Evolutionary conservation across 148 eudicot genomes (phyloP).

Genomic region (Agrostemma githago): DNA sequence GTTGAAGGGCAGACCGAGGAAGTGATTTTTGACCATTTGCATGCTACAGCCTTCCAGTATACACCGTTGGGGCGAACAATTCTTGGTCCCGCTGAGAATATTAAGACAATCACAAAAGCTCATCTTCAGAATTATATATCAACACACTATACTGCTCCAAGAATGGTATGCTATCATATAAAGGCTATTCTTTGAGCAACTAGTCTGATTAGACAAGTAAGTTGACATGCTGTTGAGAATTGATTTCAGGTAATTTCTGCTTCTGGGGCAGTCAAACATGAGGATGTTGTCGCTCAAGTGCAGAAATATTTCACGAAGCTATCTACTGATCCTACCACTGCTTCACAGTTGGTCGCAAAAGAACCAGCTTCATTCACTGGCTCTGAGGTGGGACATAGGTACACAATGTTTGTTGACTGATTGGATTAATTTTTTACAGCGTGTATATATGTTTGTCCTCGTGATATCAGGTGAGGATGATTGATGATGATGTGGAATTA

Average conservation of each 20-base stretch:
- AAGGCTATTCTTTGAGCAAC: background rate
- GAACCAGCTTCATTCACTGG: slow-evolving; percentile 88
- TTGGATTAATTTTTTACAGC: slow-evolving; percentile 11
- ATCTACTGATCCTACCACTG: slow-evolving; percentile 65
- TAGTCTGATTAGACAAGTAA: slow-evolving; percentile 3
- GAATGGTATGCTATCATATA: slow-evolving; percentile 48
- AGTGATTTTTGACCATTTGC: slow-evolving; percentile 88
- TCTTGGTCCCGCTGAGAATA: slow-evolving; percentile 87
- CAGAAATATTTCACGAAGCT: slow-evolving; percentile 59
- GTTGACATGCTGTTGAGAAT: background rate
- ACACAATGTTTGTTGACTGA: background rate
- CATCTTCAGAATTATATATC: slow-evolving; percentile 69
- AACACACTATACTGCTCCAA: slow-evolving; percentile 81
- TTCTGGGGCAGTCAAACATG: slow-evolving; percentile 88
- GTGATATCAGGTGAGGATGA: slow-evolving; percentile 61
- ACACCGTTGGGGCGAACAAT: slow-evolving; percentile 89
- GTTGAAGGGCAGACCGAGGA: slow-evolving; percentile 87
- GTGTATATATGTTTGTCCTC: background rate
- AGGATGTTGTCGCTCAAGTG: slow-evolving; percentile 70
- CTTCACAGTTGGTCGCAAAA: slow-evolving; percentile 63
- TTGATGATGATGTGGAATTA: slow-evolving; percentile 75
- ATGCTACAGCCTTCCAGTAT: slow-evolving; percentile 90
- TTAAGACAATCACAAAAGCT: slow-evolving; percentile 57
- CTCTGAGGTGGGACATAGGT: slow-evolving; percentile 61
- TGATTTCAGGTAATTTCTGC: slow-evolving; percentile 70